These are phyloP conservation scores for Aspergillus sp. DNA, from an alignment of 2,329 filamentous ascomycete genomes.

Conservation along the genomic window DNA sequence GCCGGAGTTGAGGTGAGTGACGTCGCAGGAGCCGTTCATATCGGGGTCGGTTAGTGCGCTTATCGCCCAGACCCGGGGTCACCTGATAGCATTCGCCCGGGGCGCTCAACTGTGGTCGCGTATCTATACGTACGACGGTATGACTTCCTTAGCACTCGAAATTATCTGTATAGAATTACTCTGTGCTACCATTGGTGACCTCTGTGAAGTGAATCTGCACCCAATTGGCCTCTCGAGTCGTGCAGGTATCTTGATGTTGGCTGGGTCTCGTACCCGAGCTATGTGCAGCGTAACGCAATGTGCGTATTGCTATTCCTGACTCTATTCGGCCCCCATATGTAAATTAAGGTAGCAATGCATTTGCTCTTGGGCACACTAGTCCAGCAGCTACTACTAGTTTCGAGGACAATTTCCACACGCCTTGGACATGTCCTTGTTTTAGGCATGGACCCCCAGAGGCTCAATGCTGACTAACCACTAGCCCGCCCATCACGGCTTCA, in stretches of 20 bases:
- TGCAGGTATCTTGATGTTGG: neutral
- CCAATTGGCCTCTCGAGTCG: neutral
- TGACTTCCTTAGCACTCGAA: too few relatives aligned
- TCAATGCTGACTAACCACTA: slow-evolving; percentile 9
- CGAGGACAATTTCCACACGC: neutral
- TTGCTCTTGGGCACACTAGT: neutral
- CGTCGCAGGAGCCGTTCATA: neutral
- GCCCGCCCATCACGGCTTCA: neutral
- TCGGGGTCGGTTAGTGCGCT: neutral
- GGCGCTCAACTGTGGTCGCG: too few relatives aligned
- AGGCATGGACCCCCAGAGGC: neutral
- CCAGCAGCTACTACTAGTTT: neutral
- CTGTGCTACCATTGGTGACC: neutral
- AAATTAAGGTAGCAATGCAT: neutral
- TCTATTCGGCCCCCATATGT: neutral
- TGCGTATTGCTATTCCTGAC: neutral
- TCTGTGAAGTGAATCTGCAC: neutral
- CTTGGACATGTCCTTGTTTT: neutral
- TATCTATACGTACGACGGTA: too few relatives aligned
- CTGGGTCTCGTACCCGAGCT: neutral
- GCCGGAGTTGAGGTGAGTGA: slow-evolving; percentile 1
- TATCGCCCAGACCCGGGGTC: neutral
- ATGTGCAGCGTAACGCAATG: neutral
- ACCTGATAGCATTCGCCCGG: neutral
- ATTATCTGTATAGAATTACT: neutral